phyloP scores from a whole-genome alignment of 257 asterid species.

The Lantana camara region DNA sequence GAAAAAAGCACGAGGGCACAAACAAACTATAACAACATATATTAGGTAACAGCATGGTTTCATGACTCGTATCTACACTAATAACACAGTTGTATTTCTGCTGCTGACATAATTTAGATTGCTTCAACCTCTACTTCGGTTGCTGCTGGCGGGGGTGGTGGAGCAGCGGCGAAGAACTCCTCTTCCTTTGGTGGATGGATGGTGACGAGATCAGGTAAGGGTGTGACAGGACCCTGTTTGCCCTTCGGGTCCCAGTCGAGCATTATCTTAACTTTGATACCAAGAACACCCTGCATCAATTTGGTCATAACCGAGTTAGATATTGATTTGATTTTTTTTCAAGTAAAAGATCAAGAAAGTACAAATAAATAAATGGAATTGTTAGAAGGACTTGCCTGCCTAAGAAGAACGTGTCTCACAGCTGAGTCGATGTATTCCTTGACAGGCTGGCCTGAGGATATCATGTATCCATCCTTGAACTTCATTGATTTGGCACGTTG shows the following conservation, averaged over 20 bases:
- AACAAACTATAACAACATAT: not conserved
- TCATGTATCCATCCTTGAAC: not conserved
- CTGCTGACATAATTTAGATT: not conserved
- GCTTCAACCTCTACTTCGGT: not conserved
- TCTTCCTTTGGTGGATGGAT: conserved; percentile 1
- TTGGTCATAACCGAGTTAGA: not conserved
- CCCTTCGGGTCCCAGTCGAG: no score
- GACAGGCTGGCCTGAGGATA: no score
- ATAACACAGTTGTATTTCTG: not conserved
- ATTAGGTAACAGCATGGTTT: not conserved
- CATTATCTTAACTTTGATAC: no score
- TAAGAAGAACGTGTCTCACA: no score
- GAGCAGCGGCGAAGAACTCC: not conserved
- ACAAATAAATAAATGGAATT: not conserved
- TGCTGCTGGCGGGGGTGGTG: not conserved
- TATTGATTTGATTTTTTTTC: not conserved
- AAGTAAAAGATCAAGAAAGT: not conserved
- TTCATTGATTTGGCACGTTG: not conserved
- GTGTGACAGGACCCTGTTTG: no score
- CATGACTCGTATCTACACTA: not conserved
- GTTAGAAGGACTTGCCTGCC: not conserved
- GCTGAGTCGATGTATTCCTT: no score
- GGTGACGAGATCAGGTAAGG: not conserved
- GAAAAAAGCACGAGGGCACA: not conserved
- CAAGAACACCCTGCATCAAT: not conserved